phyloP scores from a whole-genome alignment of 177 flowering plant genomes.

The Telopea speciosissima region DNA sequence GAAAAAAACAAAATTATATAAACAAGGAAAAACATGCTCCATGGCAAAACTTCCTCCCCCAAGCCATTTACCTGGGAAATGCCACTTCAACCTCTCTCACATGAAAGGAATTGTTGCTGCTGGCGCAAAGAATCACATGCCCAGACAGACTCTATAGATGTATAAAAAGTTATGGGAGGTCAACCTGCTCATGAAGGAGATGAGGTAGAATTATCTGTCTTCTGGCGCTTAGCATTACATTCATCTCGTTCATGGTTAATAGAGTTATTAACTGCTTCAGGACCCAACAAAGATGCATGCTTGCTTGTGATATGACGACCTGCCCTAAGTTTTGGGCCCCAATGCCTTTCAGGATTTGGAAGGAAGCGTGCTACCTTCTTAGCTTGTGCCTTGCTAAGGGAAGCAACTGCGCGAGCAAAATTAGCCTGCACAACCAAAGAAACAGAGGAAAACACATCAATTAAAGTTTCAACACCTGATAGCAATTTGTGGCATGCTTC shows the following conservation, averaged over 20 bases:
- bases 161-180: neutral
- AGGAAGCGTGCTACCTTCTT: constrained; percentile 92
- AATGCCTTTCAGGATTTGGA: constrained; percentile 92
- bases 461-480: no score
- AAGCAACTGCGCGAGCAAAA: constrained; percentile 82
- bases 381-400: constrained; percentile 89
- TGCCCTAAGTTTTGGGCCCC: constrained; percentile 97
- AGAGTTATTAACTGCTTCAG: constrained; percentile 48
- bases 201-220: constrained; percentile 35
- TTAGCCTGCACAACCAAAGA: constrained; percentile 57
- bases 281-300: constrained; percentile 80
- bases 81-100: no score
- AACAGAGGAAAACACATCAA: neutral
- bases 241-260: constrained; percentile 44
- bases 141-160: neutral
- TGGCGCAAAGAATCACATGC: neutral
- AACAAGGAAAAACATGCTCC: no score
- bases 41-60: neutral
- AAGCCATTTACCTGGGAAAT: neutral
- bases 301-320: constrained; percentile 90
- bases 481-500: no score
- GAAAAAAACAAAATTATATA: no score
- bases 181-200: constrained; percentile 8
- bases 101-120: neutral
- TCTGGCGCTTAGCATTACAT: constrained; percentile 61